Evolutionary conservation across 306 rosid species (phyloP).

Genomic region (Erythrophleum fordii): DNA sequence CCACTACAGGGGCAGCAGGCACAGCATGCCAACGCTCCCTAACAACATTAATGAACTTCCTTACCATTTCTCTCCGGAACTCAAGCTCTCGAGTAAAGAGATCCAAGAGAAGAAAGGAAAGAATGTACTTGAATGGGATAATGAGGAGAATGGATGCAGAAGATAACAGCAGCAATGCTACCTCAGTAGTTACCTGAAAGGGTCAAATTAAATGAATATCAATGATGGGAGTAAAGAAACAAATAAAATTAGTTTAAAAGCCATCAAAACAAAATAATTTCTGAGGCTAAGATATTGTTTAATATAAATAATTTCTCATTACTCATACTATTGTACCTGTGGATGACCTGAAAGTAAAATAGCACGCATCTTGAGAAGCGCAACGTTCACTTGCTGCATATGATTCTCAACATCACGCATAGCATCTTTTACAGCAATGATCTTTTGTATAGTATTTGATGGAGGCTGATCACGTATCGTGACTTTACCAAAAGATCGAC

Average conservation of each 20-base stretch:
- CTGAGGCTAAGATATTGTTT: constrained; percentile 14
- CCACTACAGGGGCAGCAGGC: constrained; percentile 90
- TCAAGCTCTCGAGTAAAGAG: constrained; percentile 85
- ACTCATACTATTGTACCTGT: constrained; percentile 60
- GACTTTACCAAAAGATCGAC: constrained; percentile 82
- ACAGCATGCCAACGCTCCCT: constrained; percentile 91
- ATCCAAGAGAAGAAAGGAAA: constrained; percentile 75
- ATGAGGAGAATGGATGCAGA: constrained; percentile 67
- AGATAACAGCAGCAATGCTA: constrained; percentile 68
- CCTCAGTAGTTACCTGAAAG: constrained; percentile 85
- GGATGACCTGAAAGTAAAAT: constrained; percentile 89
- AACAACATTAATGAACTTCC: constrained; percentile 59
- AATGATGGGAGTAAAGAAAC: constrained; percentile 5
- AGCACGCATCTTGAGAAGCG: constrained; percentile 79
- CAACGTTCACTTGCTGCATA: constrained; percentile 79
- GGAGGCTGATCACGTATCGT: constrained; percentile 92
- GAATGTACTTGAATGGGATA: constrained; percentile 79
- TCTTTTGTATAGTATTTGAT: constrained; percentile 92
- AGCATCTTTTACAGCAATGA: constrained; percentile 91
- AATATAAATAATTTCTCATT: constrained; percentile 26
- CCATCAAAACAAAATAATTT: not conserved
- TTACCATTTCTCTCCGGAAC: constrained; percentile 79
- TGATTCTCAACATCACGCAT: constrained; percentile 82
- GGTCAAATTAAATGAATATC: constrained; percentile 32
- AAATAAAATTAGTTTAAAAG: not conserved